A percentile compares a stretch with the other conserved stretches of the same genome.
These are phyloP conservation scores for Hemisphaericaspora xylofermentans DNA, from an alignment of 1,139 yeast genomes.

Conservation along the genomic window DNA sequence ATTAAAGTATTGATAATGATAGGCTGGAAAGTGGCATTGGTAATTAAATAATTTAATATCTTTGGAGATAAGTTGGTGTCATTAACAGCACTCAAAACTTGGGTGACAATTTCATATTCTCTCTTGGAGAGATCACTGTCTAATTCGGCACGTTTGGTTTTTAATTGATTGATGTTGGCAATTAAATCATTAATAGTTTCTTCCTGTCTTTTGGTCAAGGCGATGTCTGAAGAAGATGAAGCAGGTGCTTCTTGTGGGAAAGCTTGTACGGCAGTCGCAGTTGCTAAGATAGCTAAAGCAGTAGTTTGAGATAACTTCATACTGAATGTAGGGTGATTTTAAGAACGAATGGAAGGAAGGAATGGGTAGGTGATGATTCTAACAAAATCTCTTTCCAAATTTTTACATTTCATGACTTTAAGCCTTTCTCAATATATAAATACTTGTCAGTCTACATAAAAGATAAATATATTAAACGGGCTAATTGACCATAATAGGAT, in stretches of 20 bases:
- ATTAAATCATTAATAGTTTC: constrained; percentile 20
- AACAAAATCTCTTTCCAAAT: too few species aligned
- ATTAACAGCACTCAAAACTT: constrained; percentile 40
- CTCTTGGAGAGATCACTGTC: constrained; percentile 26
- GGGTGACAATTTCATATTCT: constrained; percentile 41
- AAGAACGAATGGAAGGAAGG: neutral
- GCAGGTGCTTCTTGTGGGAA: constrained; percentile 25
- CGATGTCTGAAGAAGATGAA: constrained; percentile 9
- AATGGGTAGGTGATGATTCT: too few species aligned
- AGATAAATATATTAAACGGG: too few species aligned
- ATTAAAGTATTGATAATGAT: constrained; percentile 34
- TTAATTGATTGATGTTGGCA: constrained; percentile 24
- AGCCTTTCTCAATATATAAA: neutral
- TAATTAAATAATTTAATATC: constrained; percentile 37
- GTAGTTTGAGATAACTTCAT: constrained; percentile 33
- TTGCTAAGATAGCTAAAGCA: constrained; percentile 29
- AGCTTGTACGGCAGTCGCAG: constrained; percentile 25
- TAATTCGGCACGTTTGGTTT: constrained; percentile 33
- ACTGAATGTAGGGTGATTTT: neutral
- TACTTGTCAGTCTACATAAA: too few species aligned
- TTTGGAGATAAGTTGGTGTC: constrained; percentile 41
- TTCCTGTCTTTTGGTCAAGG: constrained; percentile 12
- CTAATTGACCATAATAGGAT: too few species aligned
- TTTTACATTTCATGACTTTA: neutral
- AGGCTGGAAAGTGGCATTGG: constrained; percentile 34